Base-by-base conservation (phyloP, 129 eudicot species). In the Artemisia argyi region DNA sequence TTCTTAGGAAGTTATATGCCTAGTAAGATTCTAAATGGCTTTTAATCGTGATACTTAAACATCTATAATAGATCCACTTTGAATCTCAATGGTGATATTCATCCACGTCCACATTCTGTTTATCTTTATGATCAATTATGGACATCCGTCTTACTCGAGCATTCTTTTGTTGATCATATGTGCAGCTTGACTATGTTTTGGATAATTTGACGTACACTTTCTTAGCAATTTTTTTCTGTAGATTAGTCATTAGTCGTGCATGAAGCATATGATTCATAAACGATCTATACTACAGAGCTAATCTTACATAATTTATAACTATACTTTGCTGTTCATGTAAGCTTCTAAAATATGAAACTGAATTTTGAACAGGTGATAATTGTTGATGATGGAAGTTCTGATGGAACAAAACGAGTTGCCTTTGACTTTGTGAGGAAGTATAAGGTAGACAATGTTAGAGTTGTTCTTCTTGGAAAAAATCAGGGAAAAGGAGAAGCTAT, bases 401-500 rank as follows among this genome's bases (percentile, higher is more conserved):
- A 91, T 80, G 97, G 84, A 50, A 91, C 97, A 49, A 91, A 81
- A 70, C 61, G 85, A 76, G 92, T 88, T 66, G 97, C 93, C 3
- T 91, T 86, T 84, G 90, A 91, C 44, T 91, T 80, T 74, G 96
- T 88, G 71, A 88, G 82, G 78, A 91, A 77, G 78, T 86, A 84
- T 77, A 88, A 77, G 59, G 92, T 91, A 66, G 92, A 91, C 24
- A 86, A 86, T 60, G 96, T 94, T 55, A 86, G 99, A 80, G 89
- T 94, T 58, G 80, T 94, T 62, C 97, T 94, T 80, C 96, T 94
- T 73, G 99, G 97, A 63, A 85, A 82, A 69, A 94, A 94, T 82
- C 89, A 88, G 80, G 99, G 99, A 15, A 94, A 94, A 81, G 99
- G 99, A 81, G 99, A 94, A 88, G 99, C 99, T 51, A 94, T 94